Conservation (phyloP, 2,329 filamentous ascomycete genomes). For the Fusarium tuaranense region DNA sequence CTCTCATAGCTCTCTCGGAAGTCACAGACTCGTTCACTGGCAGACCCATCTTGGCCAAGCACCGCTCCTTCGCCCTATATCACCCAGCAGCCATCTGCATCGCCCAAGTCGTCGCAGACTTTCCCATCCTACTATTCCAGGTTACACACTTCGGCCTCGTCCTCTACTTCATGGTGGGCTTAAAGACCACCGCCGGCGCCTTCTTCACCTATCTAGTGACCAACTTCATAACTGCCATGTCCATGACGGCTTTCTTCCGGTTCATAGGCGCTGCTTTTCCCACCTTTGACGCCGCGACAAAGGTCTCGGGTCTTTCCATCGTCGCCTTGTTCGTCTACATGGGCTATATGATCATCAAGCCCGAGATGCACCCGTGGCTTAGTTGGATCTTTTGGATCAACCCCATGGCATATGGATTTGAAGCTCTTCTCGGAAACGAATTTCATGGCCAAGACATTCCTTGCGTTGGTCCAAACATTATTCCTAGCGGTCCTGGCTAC, state of each 20-base stretch:
- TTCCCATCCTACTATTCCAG: constrained; percentile 37
- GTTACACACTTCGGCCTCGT: constrained; percentile 53
- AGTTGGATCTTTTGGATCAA: constrained; percentile 75
- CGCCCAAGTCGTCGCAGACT: constrained; percentile 26
- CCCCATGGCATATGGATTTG: constrained; percentile 72
- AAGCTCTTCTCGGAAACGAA: constrained; percentile 73
- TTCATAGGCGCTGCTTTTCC: constrained; percentile 40
- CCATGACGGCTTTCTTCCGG: constrained; percentile 73
- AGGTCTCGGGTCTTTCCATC: constrained; percentile 36
- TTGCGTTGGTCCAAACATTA: constrained; percentile 54
- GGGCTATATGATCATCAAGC: constrained; percentile 57
- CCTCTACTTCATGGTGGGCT: constrained; percentile 75
- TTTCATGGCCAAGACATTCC: constrained; percentile 60
- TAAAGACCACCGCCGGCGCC: constrained; percentile 66
- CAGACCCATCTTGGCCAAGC: constrained; percentile 48
- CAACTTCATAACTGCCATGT: constrained; percentile 65
- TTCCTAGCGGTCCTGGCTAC: constrained; percentile 39
- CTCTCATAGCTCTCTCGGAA: constrained; percentile 35
- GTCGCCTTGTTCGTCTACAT: constrained; percentile 59
- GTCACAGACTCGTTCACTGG: constrained; percentile 42
- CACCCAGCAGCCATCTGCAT: constrained; percentile 44
- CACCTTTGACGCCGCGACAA: constrained; percentile 38
- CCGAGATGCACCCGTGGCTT: constrained; percentile 61
- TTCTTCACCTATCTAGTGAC: constrained; percentile 62
- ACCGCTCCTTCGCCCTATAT: constrained; percentile 48